Conservation (phyloP, 768 basidiomycete species). For the Auricularia auricula-judae region DNA sequence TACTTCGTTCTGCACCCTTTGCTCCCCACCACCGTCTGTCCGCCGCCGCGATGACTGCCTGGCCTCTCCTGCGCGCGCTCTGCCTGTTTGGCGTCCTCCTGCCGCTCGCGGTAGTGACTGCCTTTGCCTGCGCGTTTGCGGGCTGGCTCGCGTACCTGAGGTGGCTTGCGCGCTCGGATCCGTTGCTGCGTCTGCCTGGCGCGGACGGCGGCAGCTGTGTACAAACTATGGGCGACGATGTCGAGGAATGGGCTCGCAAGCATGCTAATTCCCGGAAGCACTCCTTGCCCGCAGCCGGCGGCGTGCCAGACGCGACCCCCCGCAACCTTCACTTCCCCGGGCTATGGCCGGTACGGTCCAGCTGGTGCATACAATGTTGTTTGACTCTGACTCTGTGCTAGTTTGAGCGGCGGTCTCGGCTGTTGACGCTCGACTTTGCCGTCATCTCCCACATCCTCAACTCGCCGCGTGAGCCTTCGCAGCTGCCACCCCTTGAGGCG, state of each 20-base stretch:
- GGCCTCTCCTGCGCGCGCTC: background rate
- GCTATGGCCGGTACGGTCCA: background rate
- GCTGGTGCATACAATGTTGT: background rate
- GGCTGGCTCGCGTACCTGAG: background rate
- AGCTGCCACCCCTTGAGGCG: background rate
- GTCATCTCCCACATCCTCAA: slow-evolving; percentile 67
- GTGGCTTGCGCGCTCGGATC: background rate
- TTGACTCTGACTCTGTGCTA: slow-evolving; percentile 15
- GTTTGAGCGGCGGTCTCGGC: slow-evolving; percentile 56
- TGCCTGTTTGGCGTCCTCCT: background rate
- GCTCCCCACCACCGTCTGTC: background rate
- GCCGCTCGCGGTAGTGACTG: background rate
- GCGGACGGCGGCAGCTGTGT: background rate
- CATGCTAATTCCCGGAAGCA: background rate
- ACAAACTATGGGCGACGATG: background rate
- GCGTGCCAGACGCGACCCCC: background rate
- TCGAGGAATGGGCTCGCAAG: background rate
- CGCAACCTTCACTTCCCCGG: background rate
- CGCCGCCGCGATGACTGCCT: background rate
- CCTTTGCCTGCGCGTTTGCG: background rate
- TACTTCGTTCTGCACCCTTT: background rate
- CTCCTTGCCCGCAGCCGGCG: background rate
- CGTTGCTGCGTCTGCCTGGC: background rate
- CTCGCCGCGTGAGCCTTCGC: slow-evolving; percentile 22
- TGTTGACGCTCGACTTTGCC: slow-evolving; percentile 70